Base-by-base conservation (phyloP, 2,329 filamentous ascomycete species). In the Fusarium tuaranense region DNA sequence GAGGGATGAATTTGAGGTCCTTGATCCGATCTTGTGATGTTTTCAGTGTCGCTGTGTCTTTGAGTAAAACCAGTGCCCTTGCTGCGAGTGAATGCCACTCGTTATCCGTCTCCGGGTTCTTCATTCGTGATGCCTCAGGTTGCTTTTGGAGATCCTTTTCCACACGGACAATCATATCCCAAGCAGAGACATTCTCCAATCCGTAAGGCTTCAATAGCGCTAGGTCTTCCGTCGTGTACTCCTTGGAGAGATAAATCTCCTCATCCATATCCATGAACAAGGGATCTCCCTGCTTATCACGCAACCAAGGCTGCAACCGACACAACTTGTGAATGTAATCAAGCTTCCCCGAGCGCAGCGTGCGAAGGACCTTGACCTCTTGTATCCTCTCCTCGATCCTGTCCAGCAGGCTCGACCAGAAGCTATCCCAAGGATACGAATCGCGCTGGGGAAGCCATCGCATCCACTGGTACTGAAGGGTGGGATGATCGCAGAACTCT, bases 381-480 rank as follows among this genome's bases (percentile, higher is more conserved):
- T 63, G 10, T 10, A 83, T 46, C 3, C 55, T 32, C 1, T 64
- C 10, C 18, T 70, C 62, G 16, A 85, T 80, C 5, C 68, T 70
- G 6, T 78, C 34, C 9, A 78, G 68, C 4, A 84, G 39, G 1
- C 12, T 41, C 0, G 2, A 57, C 80, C 82, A 84, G 36, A 81
- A 78, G 2, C n/a, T n/a, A 25, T 76, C 78, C 73, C 77, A 79
- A 5, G 74, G 71, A 5, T 76, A 71, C 2, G 67, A 64, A 0
- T 72, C 60, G 10, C 71, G 53, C 4, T 78, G 74, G 0, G 87
- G 86, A 2, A 88, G 77, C 69, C 84, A 88, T 60, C 80, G 77
- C 82, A 85, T 84, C 87, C 87, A 88, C 5, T 79, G 72, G 66
- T 84, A 88, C 46, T 79, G 80, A 3, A 88, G 78, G 0, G 70